Base-by-base conservation (phyloP, 2,329 filamentous ascomycete species). In the Verticillium dahliae region DNA sequence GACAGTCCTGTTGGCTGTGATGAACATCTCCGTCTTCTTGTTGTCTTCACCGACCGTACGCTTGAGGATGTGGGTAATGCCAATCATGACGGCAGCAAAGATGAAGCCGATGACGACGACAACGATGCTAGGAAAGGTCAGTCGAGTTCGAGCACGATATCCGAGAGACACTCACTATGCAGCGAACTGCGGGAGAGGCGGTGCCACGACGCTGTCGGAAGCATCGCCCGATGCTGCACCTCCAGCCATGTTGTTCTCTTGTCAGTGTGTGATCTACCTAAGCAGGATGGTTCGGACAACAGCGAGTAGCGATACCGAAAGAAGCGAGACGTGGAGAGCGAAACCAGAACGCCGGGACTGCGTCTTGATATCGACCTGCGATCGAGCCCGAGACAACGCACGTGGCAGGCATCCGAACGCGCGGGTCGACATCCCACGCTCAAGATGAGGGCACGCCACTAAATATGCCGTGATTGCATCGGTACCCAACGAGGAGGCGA, bases 1-100 rank as follows among this genome's bases (percentile, higher is more conserved):
- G 0, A 84, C 80, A 9, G 73, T 76, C 4, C 81, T 76, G 60
- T 84, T 83, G 2, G 81, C 81, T 0, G 79, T 81, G 76, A 83
- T 83, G 67, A 83, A 83, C 79, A 82, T 84, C 67, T 84, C 81
- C 0, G 80, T 82, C 22, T 78, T 82, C 27, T 74, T 73, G 60
- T 82, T 83, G 57, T 83, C 80, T 63, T 84, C 81, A 1, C 78
- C 78, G 0, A 78, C 73, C 0, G 80, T 81, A 39, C 71, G 76
- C 63, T 81, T 82, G n/a, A 83, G 65, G 2, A 80, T 60, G 7
- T 72, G 74, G 0, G 79, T 81, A 1, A 80, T 70, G 1, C 78
- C 69, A 63, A 81, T 78, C 79, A 82, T 81, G 27, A 74, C 73
- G 27, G 73, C 67, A 0, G 73, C 72, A 61, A 75, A 72, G 1